Evolutionary conservation across 2,329 filamentous ascomycete species (phyloP), one percentile per base, ranked within the genome.

Genomic region (Macroventuria anomochaeta): DNA sequence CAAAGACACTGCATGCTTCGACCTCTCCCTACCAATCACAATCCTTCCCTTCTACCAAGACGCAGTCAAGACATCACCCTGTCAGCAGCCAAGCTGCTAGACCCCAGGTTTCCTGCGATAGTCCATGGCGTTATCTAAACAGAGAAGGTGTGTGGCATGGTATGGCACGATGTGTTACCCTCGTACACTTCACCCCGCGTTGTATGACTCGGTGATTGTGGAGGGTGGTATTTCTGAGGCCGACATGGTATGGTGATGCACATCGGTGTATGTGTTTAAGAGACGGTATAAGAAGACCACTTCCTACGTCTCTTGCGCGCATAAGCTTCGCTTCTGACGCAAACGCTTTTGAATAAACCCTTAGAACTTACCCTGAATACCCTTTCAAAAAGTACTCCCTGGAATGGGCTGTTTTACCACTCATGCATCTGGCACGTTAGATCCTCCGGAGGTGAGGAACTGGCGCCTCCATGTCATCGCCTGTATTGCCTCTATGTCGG

Each of bases 401-500:
- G 44, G 42, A 50, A 67, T 67, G 64, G 63, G 64, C 49, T 66
- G 64, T 56, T 64, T 67, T 25, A 69, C 53, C 48, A 70, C 63
- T 51, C 68, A 72, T 54, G 69, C 69, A 44, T 59, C 63, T 17
- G 69, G 69, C 40, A 73, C 67, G 53, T 56, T 68, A 57, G 70
- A 73, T 57, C 70, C 70, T 37, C 70, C 68, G 38, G 66, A 72
- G 59, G 70, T 73, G 55, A 68, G 70, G 48, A 73, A 72, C 41
- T 72, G 70, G 70, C 62, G 69, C 36, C 70, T 71, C 44, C 70
- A 72, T 61, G 55, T 70, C 33, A 71, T 72, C 37, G 68, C 68
- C 26, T 54, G 70, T 32, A 70, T 72, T 31, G 67, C 68, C 15
- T 74, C 70, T 7, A 75, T 76, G 71, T 73, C 72, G 17, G 67